Conservation (phyloP, 2,329 filamentous ascomycete species). For the Neonectria sp. region DNA sequence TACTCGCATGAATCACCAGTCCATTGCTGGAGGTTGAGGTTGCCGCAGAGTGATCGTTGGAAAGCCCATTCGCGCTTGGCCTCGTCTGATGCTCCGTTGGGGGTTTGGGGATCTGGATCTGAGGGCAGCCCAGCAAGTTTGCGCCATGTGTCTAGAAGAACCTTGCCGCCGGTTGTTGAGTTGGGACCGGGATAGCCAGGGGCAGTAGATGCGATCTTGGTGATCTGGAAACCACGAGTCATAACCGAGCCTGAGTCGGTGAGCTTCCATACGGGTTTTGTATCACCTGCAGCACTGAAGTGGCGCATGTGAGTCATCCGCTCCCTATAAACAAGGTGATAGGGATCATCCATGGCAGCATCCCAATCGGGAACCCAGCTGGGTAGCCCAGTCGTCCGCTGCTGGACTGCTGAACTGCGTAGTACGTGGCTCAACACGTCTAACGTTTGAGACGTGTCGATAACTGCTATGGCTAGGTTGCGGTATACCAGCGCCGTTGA, state of each 20-base stretch:
- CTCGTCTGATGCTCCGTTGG: not conserved
- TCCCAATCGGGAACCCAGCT: constrained; percentile 29
- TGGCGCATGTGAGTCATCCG: constrained; percentile 11
- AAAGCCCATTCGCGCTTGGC: too few relatives aligned
- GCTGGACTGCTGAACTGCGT: not conserved
- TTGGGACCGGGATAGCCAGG: not conserved
- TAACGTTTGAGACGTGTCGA: not conserved
- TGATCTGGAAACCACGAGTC: not conserved
- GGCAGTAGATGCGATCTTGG: not conserved
- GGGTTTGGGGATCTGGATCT: not conserved
- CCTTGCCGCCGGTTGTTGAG: not conserved
- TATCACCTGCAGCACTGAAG: constrained; percentile 2
- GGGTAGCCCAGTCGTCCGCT: not conserved
- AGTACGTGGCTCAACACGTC: constrained; percentile 27
- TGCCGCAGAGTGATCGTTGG: too few relatives aligned
- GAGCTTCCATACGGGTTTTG: not conserved
- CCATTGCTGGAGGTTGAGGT: too few relatives aligned
- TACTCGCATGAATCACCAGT: too few relatives aligned
- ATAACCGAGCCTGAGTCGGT: not conserved
- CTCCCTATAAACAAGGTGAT: constrained; percentile 19
- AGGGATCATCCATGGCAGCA: constrained; percentile 18
- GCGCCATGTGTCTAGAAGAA: constrained; percentile 2
- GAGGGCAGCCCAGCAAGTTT: not conserved
- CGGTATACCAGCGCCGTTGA: not conserved
- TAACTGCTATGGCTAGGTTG: constrained; percentile 1